A percentile compares a stretch with the other conserved stretches of the same genome.
Conservation (phyloP, 495 filamentous ascomycete species). For the Aspergillus cavernicola region DNA sequence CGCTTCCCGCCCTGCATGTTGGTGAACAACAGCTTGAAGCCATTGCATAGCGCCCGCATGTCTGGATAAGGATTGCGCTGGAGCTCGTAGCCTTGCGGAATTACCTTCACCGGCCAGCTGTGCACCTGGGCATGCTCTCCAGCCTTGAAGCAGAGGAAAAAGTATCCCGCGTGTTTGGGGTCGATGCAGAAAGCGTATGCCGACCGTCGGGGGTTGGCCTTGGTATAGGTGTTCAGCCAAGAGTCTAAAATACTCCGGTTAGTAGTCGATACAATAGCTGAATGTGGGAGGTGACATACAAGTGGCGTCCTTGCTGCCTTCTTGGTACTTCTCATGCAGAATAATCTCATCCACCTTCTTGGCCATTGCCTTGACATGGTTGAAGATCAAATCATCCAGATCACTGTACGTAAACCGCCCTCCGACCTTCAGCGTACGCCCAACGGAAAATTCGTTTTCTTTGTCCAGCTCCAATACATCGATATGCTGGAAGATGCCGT, state of each 20-base stretch:
- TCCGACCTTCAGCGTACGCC: conserved; percentile 74
- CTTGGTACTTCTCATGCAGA: conserved; percentile 85
- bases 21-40: conserved; percentile 62
- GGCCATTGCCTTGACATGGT: conserved; percentile 95
- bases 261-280: conserved; percentile 15
- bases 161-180: conserved; percentile 88
- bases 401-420: conserved; percentile 89
- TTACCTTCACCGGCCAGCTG: conserved; percentile 84
- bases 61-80: conserved; percentile 84
- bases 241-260: conserved; percentile 60
- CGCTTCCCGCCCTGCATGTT: conserved; percentile 48
- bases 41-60: conserved; percentile 91
- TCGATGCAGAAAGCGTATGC: conserved; percentile 95
- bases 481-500: conserved; percentile 92
- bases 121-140: conserved; percentile 65
- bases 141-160: conserved; percentile 92
- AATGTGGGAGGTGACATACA: conserved; percentile 55
- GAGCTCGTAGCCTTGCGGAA: conserved; percentile 86
- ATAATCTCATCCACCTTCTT: conserved; percentile 97
- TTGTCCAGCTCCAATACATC: conserved; percentile 97
- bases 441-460: conserved; percentile 91
- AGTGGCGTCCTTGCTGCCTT: conserved; percentile 71
- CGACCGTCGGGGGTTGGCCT: conserved; percentile 91
- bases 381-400: conserved; percentile 95
- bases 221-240: conserved; percentile 92